These are phyloP conservation scores for Taiozyma sp. DNA, from an alignment of 1,139 yeast species.

Conservation along the genomic window DNA sequence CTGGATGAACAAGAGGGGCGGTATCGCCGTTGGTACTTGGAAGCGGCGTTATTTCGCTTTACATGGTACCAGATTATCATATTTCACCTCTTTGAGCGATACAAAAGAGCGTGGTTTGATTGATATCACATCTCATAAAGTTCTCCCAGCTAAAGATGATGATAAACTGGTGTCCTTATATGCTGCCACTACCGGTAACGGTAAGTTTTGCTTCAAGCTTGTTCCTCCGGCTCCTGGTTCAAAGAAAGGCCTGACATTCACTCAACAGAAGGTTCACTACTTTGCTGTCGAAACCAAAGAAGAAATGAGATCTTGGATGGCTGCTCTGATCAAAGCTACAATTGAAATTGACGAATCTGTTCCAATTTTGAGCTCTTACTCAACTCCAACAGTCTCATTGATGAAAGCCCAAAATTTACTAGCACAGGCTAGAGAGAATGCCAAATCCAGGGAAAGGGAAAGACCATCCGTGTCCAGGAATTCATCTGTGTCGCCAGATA, in stretches of 20 bases:
- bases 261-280: slow-evolving; percentile 93
- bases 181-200: slow-evolving; percentile 92
- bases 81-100: slow-evolving; percentile 78
- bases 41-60: slow-evolving; percentile 82
- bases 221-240: slow-evolving; percentile 99
- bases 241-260: slow-evolving; percentile 89
- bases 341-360: slow-evolving; percentile 92
- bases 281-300: slow-evolving; percentile 91
- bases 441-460: slow-evolving; percentile 56
- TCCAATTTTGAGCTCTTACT: slow-evolving; percentile 92
- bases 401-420: slow-evolving; percentile 82
- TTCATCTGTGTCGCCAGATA: slow-evolving; percentile 23
- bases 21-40: slow-evolving; percentile 85
- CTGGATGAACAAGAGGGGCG: slow-evolving; percentile 94
- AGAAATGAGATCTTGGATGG: slow-evolving; percentile 95
- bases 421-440: slow-evolving; percentile 76
- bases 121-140: slow-evolving; percentile 93
- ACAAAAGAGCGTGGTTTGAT: slow-evolving; percentile 85
- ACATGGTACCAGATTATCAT: slow-evolving; percentile 90
- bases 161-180: slow-evolving; percentile 80
- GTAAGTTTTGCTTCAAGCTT: slow-evolving; percentile 85
- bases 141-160: slow-evolving; percentile 67
- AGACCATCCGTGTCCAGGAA: slow-evolving; percentile 21
- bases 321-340: slow-evolving; percentile 91
- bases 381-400: slow-evolving; percentile 88